phyloP scores from a whole-genome alignment of 345 rosid genomes.

The Lumnitzera littorea region DNA sequence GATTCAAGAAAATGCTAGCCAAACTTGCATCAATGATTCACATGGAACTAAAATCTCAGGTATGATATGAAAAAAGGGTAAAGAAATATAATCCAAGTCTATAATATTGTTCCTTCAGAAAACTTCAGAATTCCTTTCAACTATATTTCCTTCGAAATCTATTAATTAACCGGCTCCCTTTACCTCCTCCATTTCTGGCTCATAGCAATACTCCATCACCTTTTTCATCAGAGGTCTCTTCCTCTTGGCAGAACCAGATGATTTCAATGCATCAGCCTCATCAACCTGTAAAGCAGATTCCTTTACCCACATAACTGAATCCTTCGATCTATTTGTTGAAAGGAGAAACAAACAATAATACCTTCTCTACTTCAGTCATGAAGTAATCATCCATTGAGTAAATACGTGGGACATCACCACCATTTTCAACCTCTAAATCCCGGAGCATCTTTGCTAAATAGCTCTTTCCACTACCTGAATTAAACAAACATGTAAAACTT shows the following conservation, averaged over 20 bases:
- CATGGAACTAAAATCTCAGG: no score
- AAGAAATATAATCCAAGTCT: no score
- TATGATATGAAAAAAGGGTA: no score
- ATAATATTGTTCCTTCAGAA: no score
- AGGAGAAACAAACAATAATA: constrained; percentile 8
- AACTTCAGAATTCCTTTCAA: neutral
- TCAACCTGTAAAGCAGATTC: constrained; percentile 42
- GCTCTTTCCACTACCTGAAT: constrained; percentile 90
- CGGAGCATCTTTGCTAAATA: constrained; percentile 89
- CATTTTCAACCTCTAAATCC: constrained; percentile 83
- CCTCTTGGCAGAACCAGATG: constrained; percentile 49
- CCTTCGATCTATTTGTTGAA: no score
- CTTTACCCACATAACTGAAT: neutral
- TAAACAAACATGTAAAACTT: constrained; percentile 1
- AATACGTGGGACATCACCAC: constrained; percentile 83
- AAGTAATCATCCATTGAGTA: constrained; percentile 98
- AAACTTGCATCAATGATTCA: no score
- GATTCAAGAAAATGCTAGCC: no score
- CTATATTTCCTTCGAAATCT: neutral
- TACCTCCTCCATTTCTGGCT: constrained; percentile 99
- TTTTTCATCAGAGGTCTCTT: constrained; percentile 57
- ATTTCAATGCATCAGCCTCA: constrained; percentile 51
- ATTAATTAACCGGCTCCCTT: constrained; percentile 8
- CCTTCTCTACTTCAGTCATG: constrained; percentile 98
- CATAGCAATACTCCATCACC: constrained; percentile 92